Conservation (phyloP, 208 protist species). For the Leishmania lainsoni region DNA sequence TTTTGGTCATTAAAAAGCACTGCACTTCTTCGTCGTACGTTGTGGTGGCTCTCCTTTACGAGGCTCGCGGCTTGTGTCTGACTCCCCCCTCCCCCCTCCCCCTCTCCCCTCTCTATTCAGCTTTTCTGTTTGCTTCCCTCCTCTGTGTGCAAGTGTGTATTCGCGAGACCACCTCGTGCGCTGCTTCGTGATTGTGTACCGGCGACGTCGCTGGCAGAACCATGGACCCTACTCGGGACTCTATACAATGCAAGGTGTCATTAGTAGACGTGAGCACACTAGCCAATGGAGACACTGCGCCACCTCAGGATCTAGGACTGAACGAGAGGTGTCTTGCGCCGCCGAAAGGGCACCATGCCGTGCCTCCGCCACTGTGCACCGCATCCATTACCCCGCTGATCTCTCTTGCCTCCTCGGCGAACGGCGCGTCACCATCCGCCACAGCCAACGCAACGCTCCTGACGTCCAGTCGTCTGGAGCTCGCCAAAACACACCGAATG, state of each 20-base stretch:
- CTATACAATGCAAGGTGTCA: neutral
- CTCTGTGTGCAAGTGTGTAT: neutral
- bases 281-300: neutral
- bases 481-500: neutral
- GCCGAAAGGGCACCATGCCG: neutral
- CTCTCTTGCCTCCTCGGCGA: neutral
- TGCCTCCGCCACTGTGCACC: constrained; percentile 5
- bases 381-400: neutral
- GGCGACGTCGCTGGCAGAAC: neutral
- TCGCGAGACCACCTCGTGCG: neutral
- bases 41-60: too few relatives aligned
- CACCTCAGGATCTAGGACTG: neutral
- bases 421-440: neutral
- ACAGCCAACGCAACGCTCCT: neutral
- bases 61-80: neutral
- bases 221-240: neutral
- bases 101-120: neutral
- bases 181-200: neutral
- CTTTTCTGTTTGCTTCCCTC: neutral
- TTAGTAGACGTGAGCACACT: neutral
- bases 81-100: neutral
- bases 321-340: neutral
- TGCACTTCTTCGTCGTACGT: too few relatives aligned
- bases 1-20: too few relatives aligned
- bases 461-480: neutral